These are phyloP conservation scores for Pelagophyceae sp. DNA, from an alignment of 352 stramenopile genomes.

Conservation along the genomic window DNA sequence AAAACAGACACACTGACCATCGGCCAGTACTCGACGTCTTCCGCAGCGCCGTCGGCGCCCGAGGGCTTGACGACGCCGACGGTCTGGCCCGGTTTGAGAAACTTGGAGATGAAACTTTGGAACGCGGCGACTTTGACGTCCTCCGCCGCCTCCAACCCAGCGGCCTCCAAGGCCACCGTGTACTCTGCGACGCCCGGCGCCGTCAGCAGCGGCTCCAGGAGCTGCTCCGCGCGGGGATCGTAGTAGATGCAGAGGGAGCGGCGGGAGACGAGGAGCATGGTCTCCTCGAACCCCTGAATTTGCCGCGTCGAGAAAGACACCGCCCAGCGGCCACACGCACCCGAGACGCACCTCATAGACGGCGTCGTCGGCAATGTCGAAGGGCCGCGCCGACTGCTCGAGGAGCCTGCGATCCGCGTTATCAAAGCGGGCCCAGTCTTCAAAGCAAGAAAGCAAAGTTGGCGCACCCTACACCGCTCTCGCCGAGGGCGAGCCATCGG, in stretches of 20 bases:
- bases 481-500: not conserved
- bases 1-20: too few species aligned
- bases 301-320: not conserved
- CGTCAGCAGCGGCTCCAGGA: not conserved
- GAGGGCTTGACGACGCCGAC: not conserved
- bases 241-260: not conserved
- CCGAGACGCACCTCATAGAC: not conserved
- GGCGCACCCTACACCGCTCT: not conserved
- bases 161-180: not conserved
- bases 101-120: not conserved
- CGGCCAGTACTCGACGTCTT: slow-evolving; percentile 17
- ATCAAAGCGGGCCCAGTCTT: too few species aligned
- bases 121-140: not conserved
- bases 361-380: not conserved
- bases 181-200: not conserved
- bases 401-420: not conserved
- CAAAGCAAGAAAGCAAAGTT: too few species aligned
- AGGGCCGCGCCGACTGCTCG: not conserved
- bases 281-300: slow-evolving; percentile 8
- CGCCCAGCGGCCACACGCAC: not conserved
- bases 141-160: not conserved
- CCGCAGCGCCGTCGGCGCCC: not conserved
- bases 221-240: not conserved
- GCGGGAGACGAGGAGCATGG: not conserved
- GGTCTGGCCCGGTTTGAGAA: too few species aligned